These are phyloP conservation scores for Colletotrichum filicis DNA, from an alignment of 2,329 filamentous ascomycete genomes.

Conservation along the genomic window DNA sequence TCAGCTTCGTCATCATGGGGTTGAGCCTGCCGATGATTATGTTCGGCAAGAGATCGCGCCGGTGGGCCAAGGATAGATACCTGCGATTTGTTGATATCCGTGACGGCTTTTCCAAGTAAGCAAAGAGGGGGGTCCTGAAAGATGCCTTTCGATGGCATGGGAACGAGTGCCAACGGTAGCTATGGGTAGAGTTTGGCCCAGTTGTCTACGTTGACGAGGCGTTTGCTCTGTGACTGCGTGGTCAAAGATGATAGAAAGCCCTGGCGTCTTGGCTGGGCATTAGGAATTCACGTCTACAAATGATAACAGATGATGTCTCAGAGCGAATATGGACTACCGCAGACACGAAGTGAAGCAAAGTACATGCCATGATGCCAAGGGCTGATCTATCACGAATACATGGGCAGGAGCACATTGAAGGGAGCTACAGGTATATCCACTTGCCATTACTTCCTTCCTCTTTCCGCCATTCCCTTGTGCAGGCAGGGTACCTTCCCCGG, in stretches of 20 bases:
- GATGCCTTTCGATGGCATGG: background rate
- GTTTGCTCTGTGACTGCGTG: too few relatives aligned
- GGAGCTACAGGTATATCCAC: background rate
- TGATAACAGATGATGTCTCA: too few relatives aligned
- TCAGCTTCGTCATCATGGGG: constrained; percentile 62
- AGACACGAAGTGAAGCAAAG: background rate
- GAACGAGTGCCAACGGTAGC: background rate
- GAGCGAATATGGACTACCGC: too few relatives aligned
- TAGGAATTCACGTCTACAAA: too few relatives aligned
- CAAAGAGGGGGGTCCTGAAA: too few relatives aligned
- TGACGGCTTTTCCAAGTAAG: constrained; percentile 46
- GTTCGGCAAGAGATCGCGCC: constrained; percentile 61
- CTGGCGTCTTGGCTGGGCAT: too few relatives aligned
- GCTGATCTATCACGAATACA: background rate
- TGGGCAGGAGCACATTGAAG: background rate
- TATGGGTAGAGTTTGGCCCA: too few relatives aligned
- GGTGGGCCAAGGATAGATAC: constrained; percentile 59
- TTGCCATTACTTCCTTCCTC: background rate
- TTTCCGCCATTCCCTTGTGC: background rate
- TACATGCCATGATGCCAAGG: background rate
- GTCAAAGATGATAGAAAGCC: too few relatives aligned
- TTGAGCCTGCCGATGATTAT: constrained; percentile 64
- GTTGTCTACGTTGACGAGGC: too few relatives aligned
- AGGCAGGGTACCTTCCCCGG: background rate
- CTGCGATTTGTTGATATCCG: constrained; percentile 58